Conservation (phyloP, 169 alveolate species). For the Plasmodium yoelii region DNA sequence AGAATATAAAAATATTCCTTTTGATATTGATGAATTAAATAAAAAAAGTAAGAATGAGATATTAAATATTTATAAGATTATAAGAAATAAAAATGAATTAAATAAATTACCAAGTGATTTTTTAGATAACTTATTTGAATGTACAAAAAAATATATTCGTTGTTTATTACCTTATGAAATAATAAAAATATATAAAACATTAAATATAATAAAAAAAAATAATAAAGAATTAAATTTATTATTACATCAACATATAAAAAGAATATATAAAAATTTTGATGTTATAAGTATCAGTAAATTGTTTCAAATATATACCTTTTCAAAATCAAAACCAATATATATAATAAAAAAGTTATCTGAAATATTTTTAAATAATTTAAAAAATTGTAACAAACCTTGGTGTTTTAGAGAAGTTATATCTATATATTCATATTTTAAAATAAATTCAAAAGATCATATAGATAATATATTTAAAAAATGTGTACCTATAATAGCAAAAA, state of each 20-base stretch:
- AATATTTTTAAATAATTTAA: slow-evolving; percentile 15
- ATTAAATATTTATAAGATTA: slow-evolving; percentile 31
- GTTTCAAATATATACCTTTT: slow-evolving; percentile 42
- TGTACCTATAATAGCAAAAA: slow-evolving; percentile 34
- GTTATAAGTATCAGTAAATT: slow-evolving; percentile 53
- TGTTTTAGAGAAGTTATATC: slow-evolving; percentile 50
- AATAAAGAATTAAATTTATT: slow-evolving; percentile 34
- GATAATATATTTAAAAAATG: slow-evolving; percentile 36
- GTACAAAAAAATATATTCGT: slow-evolving; percentile 67
- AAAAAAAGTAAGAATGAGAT: slow-evolving; percentile 48
- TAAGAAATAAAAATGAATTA: slow-evolving; percentile 39
- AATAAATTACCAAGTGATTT: slow-evolving; percentile 60
- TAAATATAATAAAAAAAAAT: slow-evolving; percentile 31
- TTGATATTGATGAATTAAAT: slow-evolving; percentile 33
- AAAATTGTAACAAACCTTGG: slow-evolving; percentile 26
- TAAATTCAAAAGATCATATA: slow-evolving; percentile 14
- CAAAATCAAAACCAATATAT: slow-evolving; percentile 25
- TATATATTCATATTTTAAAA: slow-evolving; percentile 44
- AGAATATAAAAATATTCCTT: slow-evolving; percentile 56
- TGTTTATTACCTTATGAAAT: slow-evolving; percentile 61
- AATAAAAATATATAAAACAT: slow-evolving; percentile 43
- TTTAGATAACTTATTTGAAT: slow-evolving; percentile 53
- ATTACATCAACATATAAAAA: slow-evolving; percentile 67
- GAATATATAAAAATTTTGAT: slow-evolving; percentile 64
- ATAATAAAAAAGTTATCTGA: slow-evolving; percentile 39